Percentiles rank a stretch among this genome's conserved stretches.
Conservation (phyloP, 2,329 filamentous ascomycete genomes). For the Cytospora leucostoma region DNA sequence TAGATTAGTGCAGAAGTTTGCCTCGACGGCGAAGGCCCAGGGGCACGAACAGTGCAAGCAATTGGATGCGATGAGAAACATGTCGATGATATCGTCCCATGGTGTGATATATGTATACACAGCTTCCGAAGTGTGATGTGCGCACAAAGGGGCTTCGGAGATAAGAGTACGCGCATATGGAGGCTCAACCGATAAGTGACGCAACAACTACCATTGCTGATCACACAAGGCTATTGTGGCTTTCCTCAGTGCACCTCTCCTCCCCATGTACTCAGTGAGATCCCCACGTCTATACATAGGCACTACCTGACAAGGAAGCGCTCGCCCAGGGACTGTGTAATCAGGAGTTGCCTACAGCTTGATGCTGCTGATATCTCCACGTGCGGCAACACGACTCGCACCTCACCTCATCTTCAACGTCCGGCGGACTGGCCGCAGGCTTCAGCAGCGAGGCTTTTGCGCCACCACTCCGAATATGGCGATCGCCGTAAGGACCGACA, state of each 20-base stretch:
- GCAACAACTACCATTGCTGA: background rate
- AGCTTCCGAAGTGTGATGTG: background rate
- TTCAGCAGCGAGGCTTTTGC: background rate
- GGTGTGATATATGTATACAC: background rate
- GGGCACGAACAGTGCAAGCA: constrained; percentile 1
- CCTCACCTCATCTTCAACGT: background rate
- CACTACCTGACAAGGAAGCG: background rate
- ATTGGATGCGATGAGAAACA: background rate
- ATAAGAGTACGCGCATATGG: background rate
- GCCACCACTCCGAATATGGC: constrained; percentile 12
- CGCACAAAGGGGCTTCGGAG: background rate
- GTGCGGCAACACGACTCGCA: background rate
- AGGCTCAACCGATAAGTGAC: constrained; percentile 13
- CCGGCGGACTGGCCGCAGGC: background rate
- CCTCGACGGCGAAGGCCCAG: background rate
- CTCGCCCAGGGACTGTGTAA: background rate
- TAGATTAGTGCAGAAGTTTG: constrained; percentile 9
- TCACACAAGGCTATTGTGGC: background rate
- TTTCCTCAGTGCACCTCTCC: background rate
- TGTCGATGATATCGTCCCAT: background rate
- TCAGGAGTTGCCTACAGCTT: background rate
- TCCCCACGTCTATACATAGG: background rate
- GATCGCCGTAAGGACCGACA: constrained; percentile 11
- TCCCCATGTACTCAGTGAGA: background rate
- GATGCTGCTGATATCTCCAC: background rate